A percentile compares a stretch with the other conserved stretches of the same genome.
Evolutionary conservation across 2,329 filamentous ascomycete species (phyloP).

Genomic region (Nemania sp.): DNA sequence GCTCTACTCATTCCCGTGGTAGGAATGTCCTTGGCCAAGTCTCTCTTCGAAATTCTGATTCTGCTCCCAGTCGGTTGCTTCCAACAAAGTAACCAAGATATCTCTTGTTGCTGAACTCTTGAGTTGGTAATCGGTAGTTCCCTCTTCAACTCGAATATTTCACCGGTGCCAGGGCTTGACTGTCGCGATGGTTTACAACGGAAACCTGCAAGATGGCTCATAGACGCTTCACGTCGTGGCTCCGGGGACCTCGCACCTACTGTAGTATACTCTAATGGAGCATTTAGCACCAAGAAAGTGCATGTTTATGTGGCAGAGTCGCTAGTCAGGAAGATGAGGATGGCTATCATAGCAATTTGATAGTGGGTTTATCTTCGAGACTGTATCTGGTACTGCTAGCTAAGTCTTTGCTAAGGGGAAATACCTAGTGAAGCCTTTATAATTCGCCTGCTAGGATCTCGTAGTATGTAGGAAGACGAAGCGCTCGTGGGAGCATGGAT

Average conservation of each 20-base stretch:
- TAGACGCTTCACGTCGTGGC: neutral
- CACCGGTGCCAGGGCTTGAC: neutral
- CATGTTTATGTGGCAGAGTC: neutral
- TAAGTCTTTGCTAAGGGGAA: neutral
- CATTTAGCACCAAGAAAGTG: neutral
- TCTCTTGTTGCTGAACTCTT: neutral
- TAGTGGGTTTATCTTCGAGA: constrained; percentile 4
- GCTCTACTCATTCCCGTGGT: too few relatives aligned
- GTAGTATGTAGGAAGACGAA: neutral
- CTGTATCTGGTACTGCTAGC: neutral
- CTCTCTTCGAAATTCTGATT: neutral
- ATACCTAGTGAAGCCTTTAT: neutral
- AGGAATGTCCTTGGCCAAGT: too few relatives aligned
- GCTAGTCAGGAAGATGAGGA: neutral
- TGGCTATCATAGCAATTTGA: neutral
- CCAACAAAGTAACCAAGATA: neutral
- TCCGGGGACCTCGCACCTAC: neutral
- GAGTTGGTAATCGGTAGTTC: neutral
- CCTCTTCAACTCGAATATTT: neutral
- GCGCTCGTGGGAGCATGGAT: neutral
- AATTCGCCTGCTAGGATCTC: neutral
- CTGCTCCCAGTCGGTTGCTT: neutral
- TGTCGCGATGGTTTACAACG: neutral
- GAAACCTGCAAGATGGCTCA: neutral
- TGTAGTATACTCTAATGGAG: neutral